A percentile compares a stretch with the other conserved stretches of the same genome.
Evolutionary conservation across 805 yeast species (phyloP).

Genomic region (Hermanozyma aechmeae): DNA sequence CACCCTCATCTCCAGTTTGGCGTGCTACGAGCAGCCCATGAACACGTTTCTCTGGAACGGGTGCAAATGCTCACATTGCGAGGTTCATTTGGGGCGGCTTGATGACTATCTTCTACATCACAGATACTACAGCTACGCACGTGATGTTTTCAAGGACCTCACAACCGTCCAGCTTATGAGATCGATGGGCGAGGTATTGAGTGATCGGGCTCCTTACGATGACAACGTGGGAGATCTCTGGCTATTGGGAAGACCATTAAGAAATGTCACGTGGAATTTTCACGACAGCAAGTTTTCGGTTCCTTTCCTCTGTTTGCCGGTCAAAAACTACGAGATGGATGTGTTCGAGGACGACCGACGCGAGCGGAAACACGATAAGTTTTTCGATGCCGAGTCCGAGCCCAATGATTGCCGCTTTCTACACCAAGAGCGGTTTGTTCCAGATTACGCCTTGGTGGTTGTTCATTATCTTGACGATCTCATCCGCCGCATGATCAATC

Average conservation of each 20-base stretch:
- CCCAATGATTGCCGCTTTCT: conserved; percentile 8
- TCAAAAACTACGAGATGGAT: conserved; percentile 24
- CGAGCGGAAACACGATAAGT: conserved; percentile 8
- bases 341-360: conserved; percentile 24
- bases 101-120: conserved; percentile 61
- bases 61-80: conserved; percentile 55
- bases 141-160: conserved; percentile 47
- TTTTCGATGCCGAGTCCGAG: conserved; percentile 14
- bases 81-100: conserved; percentile 35
- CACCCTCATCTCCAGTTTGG: conserved; percentile 45
- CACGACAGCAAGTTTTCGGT: conserved; percentile 16
- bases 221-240: conserved; percentile 9
- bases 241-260: conserved; percentile 9
- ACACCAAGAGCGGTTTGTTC: conserved; percentile 7
- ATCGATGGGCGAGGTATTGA: conserved; percentile 36
- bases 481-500: conserved; percentile 20
- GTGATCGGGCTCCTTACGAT: conserved; percentile 4
- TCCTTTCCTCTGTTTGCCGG: conserved; percentile 26
- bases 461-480: conserved; percentile 27
- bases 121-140: conserved; percentile 41
- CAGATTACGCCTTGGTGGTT: conserved; percentile 14
- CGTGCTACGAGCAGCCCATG: conserved; percentile 63
- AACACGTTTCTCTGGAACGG: conserved; percentile 75
- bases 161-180: conserved; percentile 51
- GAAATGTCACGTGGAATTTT: conserved; percentile 21